A percentile compares a stretch with the other conserved stretches of the same genome.
Conservation (phyloP, 1,284 basidiomycete species). For the Inonotus obliquus region DNA sequence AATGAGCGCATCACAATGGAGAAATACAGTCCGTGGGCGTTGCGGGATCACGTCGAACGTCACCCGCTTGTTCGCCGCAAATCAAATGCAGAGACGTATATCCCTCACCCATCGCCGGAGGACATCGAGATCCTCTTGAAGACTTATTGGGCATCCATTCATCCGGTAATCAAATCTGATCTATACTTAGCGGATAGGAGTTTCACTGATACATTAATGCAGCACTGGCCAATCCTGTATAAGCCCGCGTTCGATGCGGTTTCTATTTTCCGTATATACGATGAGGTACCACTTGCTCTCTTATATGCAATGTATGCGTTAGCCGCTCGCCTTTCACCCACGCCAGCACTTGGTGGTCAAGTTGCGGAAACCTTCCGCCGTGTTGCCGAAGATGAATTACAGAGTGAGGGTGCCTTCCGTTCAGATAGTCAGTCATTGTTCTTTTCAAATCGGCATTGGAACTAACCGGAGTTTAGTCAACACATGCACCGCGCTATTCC, state of each 20-base stretch:
- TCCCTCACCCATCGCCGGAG: conserved; percentile 10
- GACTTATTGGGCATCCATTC: conserved; percentile 18
- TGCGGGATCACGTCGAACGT: conserved; percentile 12
- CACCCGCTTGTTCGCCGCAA: conserved; percentile 4
- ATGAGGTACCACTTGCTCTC: conserved; percentile 15
- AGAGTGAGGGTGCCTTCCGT: conserved; percentile 14
- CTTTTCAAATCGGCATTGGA: neutral
- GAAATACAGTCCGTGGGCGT: conserved; percentile 17
- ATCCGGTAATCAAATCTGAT: conserved; percentile 12
- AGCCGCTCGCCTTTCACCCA: conserved; percentile 14
- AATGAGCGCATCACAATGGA: conserved; percentile 15
- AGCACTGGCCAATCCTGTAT: conserved; percentile 20
- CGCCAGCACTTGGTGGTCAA: conserved; percentile 3
- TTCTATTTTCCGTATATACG: conserved; percentile 18
- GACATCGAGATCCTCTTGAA: conserved; percentile 18
- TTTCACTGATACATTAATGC: neutral
- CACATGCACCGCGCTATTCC: conserved; percentile 16
- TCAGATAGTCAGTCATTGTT: conserved; percentile 12
- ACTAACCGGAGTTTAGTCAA: conserved; percentile 4
- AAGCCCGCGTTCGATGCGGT: conserved; percentile 18
- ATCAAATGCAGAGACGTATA: neutral
- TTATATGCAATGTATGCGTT: conserved; percentile 18
- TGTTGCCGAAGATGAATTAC: conserved; percentile 17
- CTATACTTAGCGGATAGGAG: neutral
- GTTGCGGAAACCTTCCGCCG: conserved; percentile 12